A percentile compares a stretch with the other conserved stretches of the same genome.
Evolutionary conservation across 768 basidiomycete species (phyloP).

Genomic region (Boletus coccyginus): DNA sequence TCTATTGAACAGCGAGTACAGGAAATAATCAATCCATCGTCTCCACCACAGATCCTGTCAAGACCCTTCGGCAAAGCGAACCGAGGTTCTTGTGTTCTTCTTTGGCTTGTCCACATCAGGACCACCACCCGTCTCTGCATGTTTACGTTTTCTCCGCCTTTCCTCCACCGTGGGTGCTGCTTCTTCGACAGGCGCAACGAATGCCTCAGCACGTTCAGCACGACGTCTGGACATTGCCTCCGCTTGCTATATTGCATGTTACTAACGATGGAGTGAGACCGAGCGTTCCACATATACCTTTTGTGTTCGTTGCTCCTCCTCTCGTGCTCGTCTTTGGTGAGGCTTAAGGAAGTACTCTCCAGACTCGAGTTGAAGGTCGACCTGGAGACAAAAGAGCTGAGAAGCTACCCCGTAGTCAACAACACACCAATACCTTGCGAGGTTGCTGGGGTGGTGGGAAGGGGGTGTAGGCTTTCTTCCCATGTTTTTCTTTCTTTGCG

Average conservation of each 20-base stretch:
- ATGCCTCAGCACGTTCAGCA: conserved; percentile 83
- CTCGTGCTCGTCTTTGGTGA: conserved; percentile 77
- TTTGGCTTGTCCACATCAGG: conserved; percentile 38
- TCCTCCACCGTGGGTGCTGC: conserved; percentile 74
- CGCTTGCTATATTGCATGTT: conserved; percentile 58
- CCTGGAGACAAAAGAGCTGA: conserved; percentile 36
- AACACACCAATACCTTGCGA: conserved; percentile 63
- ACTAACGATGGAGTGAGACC: neutral
- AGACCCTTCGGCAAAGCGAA: conserved; percentile 16
- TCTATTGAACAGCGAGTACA: conserved; percentile 6
- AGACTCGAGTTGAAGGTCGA: conserved; percentile 92
- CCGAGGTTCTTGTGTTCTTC: conserved; percentile 33
- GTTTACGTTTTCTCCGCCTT: conserved; percentile 58
- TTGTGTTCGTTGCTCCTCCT: conserved; percentile 68
- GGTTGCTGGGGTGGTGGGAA: conserved; percentile 96
- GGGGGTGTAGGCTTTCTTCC: conserved; percentile 96
- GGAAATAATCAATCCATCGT: neutral
- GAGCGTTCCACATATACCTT: conserved; percentile 39
- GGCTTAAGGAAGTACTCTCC: conserved; percentile 98
- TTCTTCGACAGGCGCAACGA: conserved; percentile 81
- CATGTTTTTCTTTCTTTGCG: conserved; percentile 45
- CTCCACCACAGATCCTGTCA: conserved; percentile 4
- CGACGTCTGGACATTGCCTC: conserved; percentile 67
- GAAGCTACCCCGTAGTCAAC: neutral
- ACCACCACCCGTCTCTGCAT: conserved; percentile 41